Evolutionary conservation across 2,329 filamentous ascomycete genomes (phyloP).

Genomic region (Orbilia ellipsospora): DNA sequence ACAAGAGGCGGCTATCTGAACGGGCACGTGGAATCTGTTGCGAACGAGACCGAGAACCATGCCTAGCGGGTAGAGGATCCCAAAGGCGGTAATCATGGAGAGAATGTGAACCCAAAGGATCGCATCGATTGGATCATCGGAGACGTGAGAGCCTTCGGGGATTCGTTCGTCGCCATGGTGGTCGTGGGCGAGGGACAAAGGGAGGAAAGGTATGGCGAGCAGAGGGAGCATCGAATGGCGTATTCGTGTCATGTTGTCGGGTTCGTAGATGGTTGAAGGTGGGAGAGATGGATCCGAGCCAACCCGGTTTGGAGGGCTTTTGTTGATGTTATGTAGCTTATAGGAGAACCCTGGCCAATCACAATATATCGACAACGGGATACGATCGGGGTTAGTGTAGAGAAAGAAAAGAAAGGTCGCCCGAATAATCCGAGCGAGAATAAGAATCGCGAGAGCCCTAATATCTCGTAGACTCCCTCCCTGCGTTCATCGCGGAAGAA

Average conservation of each 20-base stretch:
- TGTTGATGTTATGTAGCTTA: constrained; percentile 1
- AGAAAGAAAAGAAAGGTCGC: not conserved
- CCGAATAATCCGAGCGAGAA: not conserved
- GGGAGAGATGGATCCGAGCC: constrained; percentile 7
- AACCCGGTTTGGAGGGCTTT: not conserved
- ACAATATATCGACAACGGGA: too few relatives aligned
- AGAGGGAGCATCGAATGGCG: constrained; percentile 2
- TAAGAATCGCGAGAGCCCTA: not conserved
- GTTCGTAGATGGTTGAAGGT: not conserved
- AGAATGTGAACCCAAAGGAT: constrained; percentile 95
- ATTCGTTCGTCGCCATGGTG: constrained; percentile 43
- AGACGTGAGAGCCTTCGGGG: constrained; percentile 37
- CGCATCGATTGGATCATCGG: constrained; percentile 68
- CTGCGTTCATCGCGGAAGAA: not conserved
- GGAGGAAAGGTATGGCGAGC: constrained; percentile 57
- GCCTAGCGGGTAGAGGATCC: constrained; percentile 89
- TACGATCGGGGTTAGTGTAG: not conserved
- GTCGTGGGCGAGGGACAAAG: constrained; percentile 47
- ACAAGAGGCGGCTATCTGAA: constrained; percentile 78
- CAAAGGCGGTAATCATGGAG: constrained; percentile 85
- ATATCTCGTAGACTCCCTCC: not conserved
- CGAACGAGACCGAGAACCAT: constrained; percentile 84
- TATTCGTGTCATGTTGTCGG: constrained; percentile 26
- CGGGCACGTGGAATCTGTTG: constrained; percentile 92
- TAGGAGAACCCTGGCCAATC: not conserved